Conservation (phyloP, 768 basidiomycete genomes). For the Rhodotorula toruloides region DNA sequence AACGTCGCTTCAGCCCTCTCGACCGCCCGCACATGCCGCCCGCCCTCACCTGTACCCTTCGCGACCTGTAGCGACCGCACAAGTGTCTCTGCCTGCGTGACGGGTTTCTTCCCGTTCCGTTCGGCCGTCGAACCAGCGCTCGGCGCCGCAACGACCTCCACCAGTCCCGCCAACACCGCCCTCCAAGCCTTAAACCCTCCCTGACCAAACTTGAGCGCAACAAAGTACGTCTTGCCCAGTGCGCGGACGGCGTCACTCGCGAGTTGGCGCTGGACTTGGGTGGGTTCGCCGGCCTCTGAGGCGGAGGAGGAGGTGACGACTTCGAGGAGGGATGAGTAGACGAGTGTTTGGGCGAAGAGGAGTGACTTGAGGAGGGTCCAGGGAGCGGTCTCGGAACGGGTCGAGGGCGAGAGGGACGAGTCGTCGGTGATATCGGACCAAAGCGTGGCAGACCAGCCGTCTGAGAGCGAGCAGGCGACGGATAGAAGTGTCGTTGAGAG, state of each 20-base stretch:
- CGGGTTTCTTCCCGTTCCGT: conserved; percentile 44
- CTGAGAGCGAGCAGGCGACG: not conserved
- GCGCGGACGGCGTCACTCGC: conserved; percentile 57
- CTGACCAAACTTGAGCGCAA: conserved; percentile 72
- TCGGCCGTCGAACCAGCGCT: not conserved
- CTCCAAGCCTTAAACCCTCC: conserved; percentile 67
- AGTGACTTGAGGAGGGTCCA: conserved; percentile 41
- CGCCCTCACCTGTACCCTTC: not conserved
- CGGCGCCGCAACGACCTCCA: conserved; percentile 63
- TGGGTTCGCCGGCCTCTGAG: not conserved
- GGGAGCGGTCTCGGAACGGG: conserved; percentile 25
- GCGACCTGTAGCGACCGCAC: conserved; percentile 10
- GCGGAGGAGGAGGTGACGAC: conserved; percentile 41
- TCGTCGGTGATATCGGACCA: conserved; percentile 33
- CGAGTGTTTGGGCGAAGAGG: conserved; percentile 38
- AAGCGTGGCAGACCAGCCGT: conserved; percentile 23
- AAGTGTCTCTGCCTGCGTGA: conserved; percentile 4
- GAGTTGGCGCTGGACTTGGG: conserved; percentile 45
- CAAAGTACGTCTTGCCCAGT: conserved; percentile 65
- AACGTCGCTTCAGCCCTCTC: conserved; percentile 55
- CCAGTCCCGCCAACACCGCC: conserved; percentile 66
- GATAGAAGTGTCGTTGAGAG: conserved; percentile 11
- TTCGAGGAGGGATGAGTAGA: conserved; percentile 37
- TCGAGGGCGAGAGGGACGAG: conserved; percentile 24
- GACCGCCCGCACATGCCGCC: conserved; percentile 16